Base-by-base conservation (phyloP, 345 rosid genomes). In the Anacardium occidentale region DNA sequence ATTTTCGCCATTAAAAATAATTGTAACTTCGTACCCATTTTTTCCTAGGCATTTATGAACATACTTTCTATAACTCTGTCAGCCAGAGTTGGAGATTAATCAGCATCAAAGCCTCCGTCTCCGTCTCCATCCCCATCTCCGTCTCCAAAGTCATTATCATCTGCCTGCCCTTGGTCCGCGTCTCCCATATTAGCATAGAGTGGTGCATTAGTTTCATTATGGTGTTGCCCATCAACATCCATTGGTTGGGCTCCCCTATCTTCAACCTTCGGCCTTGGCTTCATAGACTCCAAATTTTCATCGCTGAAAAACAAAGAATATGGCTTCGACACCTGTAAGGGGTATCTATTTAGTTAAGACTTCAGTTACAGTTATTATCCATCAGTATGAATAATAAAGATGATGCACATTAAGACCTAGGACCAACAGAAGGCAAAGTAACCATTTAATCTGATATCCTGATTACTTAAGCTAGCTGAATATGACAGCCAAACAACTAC, bases 251-350 rank as follows among this genome's bases (percentile, higher is more conserved):
- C 78, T 21, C 65, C 80, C 61, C 50, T 69, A 8, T 68, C 53
- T 5, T 32, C 29, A 11, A 52, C 72, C 10, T 20, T 75, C 61
- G 48, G 52, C 29, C 56, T 73, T 26, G 64, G 76, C 73, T 66
- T 85, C 87, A 88, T 79, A 4, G 76, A 76, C 60, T 86, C 86
- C 77, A 90, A 66, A 78, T 80, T 86, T 72, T 82, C 82, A 4
- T 92, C 94, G 48, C 76, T 83, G 74, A 92, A 89, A 83, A 87
- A 89, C 7, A 85, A 74, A 57, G 70, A 52, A 64, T 85, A 81
- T 3, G 98, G 98, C 85, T 92, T 95, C 12, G 88, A 81, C 4
- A 92, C 97, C 98, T 94, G 82, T 81, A 64, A 77, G 52, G 62
- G 18, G 26, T 68, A 20, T 47, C 71, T 57, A 9, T 11, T 80